Base-by-base conservation (phyloP, 176 grass and related monocot genomes). In the Phragmites australis region DNA sequence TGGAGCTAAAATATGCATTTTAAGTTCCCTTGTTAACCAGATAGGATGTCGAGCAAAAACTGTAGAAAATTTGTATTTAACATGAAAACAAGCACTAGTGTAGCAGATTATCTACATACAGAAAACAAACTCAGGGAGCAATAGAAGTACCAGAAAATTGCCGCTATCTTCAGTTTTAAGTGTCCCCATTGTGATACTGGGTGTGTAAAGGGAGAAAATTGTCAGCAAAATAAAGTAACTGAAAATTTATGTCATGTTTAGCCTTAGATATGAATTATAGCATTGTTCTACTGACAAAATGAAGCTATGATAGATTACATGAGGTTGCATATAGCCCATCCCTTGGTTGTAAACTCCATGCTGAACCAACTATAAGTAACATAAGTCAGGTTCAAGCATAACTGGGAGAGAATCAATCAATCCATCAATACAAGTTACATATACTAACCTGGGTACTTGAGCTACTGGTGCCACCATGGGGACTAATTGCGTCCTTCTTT, bases 281-380 rank as follows among this genome's bases (percentile, higher is more conserved):
- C 49, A 70, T 63, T 81, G 25, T 64, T 77, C 51, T 40, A 41
- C 9, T 64, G 27, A 75, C 3, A 62, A 27, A 69, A 67, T 75
- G 31, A 42, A 59, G 12, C 63, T 51, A 78, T 45, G 60, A 34
- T 45, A 74, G 27, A 52, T 61, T 86, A 98, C 95, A 92, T 94
- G 95, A 83, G 92, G 85, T 85, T 93, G 92, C 92, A 98, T 93
- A 91, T 98, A 98, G 62, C 80, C 75, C 95, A 98, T 94, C 69
- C 95, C 92, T 83, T 98, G 95, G 48, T 72, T 77, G 61, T 93
- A 94, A 79, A 82, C 80, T 75, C 86, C 90, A 79, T 92, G 91
- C 42, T 87, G 87, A 82, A 89, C 90, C 65, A 98, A 91, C 95
- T 94, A 68, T 53, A 56, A 65, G 26, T 63, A 88, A 81, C 39